Evolutionary conservation across 331 rosid genomes (phyloP), one percentile per base, ranked within the genome.

Genomic region (Erythrophleum ivorense): DNA sequence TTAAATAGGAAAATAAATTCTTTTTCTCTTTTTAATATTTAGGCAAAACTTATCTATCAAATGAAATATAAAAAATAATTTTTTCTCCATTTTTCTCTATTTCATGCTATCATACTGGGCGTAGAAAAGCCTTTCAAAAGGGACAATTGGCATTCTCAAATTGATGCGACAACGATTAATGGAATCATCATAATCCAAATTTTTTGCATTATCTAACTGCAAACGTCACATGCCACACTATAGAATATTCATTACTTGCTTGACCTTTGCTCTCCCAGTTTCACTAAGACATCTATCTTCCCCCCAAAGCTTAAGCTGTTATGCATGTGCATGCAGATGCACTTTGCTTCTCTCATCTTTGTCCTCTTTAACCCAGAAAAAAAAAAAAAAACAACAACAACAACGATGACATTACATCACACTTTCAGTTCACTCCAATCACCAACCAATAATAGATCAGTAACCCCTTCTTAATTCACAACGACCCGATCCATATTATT

Each of bases 291-390:
- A 59, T 18, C 57, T 83, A 54, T 65, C 80, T 80, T 50, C 52
- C 34, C n/a, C 21, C 38, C 21, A 75, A 40, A 46, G n/a, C 84
- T 63, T 71, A 54, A 6, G 65, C 41, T 63, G 77, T 48, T 18
- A 33, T 71, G 73, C 89, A 87, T 66, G 83, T 82, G 84, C 83
- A 78, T 46, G 64, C 64, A 73, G 1, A 49, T 57, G 88, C 85
- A 0, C 34, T 8, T 66, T 24, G 73, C 59, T 10, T 36, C 79
- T 76, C 53, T 48, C 67, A 72, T 52, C 50, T 72, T 78, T 81
- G 48, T 71, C 76, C 43, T 3, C 66, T 81, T 21, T 41, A 68
- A 65, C 1, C 3, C 33, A 46, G 7, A 46, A 21, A 8, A 71
- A 46, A 21, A 12, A 0, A 24, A 24, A 7, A n/a, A n/a, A n/a